A percentile compares a stretch with the other conserved stretches of the same genome.
These are phyloP conservation scores for Colletotrichum phormii DNA, from an alignment of 2,329 filamentous ascomycete species.

Conservation along the genomic window DNA sequence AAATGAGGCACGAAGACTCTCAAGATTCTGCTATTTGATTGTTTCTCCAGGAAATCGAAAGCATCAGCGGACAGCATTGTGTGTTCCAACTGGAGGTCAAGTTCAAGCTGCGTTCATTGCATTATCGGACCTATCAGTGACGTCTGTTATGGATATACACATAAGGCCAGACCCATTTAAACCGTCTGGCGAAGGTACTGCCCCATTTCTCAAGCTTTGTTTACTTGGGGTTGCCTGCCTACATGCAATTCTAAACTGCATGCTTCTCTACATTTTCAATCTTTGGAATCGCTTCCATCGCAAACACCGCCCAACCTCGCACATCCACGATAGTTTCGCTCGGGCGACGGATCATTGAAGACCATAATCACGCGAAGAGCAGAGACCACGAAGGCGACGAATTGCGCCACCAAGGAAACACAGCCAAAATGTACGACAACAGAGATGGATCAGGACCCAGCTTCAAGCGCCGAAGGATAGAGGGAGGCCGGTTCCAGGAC, in stretches of 20 bases:
- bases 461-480: conserved; percentile 75
- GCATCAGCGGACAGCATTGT: neutral
- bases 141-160: neutral
- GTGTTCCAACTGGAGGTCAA: neutral
- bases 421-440: conserved; percentile 44
- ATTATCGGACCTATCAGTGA: neutral
- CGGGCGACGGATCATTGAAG: neutral
- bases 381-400: neutral
- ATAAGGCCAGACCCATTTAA: neutral
- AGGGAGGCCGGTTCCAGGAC: conserved; percentile 51
- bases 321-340: neutral
- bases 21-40: neutral
- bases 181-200: neutral
- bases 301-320: neutral
- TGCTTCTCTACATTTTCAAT: neutral
- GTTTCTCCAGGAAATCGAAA: neutral
- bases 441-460: conserved; percentile 51
- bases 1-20: neutral
- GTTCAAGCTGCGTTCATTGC: neutral
- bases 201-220: conserved; percentile 8
- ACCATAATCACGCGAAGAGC: neutral
- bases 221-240: conserved; percentile 4
- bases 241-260: neutral
- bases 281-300: neutral
- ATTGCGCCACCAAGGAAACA: neutral